Evolutionary conservation across 1,284 basidiomycete species (phyloP).

Genomic region (Puccinia polysora): DNA sequence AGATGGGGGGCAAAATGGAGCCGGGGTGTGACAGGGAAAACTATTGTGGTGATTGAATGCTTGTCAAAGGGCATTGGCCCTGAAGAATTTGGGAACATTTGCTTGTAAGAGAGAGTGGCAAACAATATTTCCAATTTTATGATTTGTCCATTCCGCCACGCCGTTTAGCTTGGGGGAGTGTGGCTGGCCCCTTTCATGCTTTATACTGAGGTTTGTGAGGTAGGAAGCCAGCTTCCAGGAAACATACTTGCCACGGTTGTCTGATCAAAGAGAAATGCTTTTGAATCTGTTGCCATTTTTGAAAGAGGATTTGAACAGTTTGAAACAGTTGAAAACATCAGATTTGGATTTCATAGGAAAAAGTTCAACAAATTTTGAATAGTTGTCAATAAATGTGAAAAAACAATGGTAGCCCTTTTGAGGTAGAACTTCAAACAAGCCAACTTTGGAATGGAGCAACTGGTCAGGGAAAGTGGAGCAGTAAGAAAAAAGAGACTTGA

Average conservation of each 20-base stretch:
- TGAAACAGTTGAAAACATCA: background rate
- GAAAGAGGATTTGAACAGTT: background rate
- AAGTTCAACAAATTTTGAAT: background rate
- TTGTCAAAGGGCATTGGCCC: background rate
- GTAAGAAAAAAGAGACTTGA: background rate
- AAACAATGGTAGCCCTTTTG: background rate
- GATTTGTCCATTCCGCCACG: background rate
- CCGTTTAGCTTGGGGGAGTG: background rate
- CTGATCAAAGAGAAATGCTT: background rate
- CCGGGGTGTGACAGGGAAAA: background rate
- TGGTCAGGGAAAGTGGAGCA: background rate
- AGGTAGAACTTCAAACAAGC: background rate
- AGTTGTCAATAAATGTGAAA: slow-evolving; percentile 7
- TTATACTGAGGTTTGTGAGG: background rate
- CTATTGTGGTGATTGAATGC: background rate
- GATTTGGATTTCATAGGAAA: slow-evolving; percentile 1
- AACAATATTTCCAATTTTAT: background rate
- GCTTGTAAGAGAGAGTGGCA: background rate
- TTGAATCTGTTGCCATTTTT: background rate
- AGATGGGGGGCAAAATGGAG: background rate
- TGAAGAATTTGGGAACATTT: background rate
- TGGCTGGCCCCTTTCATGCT: background rate
- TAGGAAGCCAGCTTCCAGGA: background rate
- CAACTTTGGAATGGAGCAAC: background rate
- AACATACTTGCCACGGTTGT: background rate